A percentile compares a stretch with the other conserved stretches of the same genome.
These are phyloP conservation scores for Heimioporus sp. DNA, from an alignment of 768 basidiomycete species.

Conservation along the genomic window DNA sequence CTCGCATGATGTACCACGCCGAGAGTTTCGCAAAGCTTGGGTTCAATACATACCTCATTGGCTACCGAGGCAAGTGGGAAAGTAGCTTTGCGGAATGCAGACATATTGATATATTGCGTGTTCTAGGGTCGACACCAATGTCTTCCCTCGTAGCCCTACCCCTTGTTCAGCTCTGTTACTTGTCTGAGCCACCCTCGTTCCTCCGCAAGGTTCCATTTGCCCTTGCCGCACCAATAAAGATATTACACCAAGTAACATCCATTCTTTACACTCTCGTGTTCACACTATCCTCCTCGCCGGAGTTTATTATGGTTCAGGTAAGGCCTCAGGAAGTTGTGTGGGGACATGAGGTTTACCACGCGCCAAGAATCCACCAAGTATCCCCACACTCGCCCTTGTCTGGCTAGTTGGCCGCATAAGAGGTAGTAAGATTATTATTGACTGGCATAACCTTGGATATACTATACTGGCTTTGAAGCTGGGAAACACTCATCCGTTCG, in stretches of 20 bases:
- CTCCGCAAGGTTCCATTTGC: conserved; percentile 60
- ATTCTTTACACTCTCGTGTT: conserved; percentile 64
- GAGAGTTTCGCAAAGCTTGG: conserved; percentile 82
- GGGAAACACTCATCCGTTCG: conserved; percentile 65
- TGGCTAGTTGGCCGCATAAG: conserved; percentile 66
- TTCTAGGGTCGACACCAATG: conserved; percentile 71
- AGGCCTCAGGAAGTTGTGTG: conserved; percentile 18
- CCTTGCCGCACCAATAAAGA: conserved; percentile 78
- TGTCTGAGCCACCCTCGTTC: conserved; percentile 59
- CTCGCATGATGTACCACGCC: conserved; percentile 98
- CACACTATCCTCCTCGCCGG: conserved; percentile 62
- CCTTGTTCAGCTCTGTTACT: conserved; percentile 61
- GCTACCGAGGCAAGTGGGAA: conserved; percentile 70
- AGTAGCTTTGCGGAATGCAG: not conserved
- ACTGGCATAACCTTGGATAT: conserved; percentile 99
- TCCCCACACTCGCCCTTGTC: conserved; percentile 87
- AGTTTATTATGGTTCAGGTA: conserved; percentile 90
- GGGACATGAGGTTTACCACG: not conserved
- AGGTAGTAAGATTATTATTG: conserved; percentile 88
- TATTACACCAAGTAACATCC: conserved; percentile 62
- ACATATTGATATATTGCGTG: not conserved
- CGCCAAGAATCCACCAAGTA: conserved; percentile 89
- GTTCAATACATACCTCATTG: conserved; percentile 79
- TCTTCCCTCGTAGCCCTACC: conserved; percentile 68
- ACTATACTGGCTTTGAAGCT: conserved; percentile 85